Percentiles rank a stretch among this genome's conserved stretches.
phyloP scores from a whole-genome alignment of 2,329 filamentous ascomycete species.

The Penicillium nordicum region DNA sequence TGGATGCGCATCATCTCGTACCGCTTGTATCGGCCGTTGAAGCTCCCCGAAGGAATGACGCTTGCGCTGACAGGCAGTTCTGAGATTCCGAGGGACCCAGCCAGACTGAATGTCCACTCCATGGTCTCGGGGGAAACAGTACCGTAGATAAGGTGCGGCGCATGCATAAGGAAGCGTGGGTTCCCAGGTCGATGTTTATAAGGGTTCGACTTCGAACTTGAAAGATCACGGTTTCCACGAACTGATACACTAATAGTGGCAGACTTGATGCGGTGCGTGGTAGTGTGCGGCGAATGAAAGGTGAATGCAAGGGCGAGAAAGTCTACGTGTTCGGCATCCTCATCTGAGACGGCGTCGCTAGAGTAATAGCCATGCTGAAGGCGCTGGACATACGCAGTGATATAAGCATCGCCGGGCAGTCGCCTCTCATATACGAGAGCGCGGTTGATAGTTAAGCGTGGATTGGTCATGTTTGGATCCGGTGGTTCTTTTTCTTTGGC shows the following conservation, averaged over 20 bases:
- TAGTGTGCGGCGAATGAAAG: constrained; percentile 46
- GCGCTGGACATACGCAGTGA: constrained; percentile 50
- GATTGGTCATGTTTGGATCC: constrained; percentile 39
- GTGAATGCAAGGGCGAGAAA: constrained; percentile 51
- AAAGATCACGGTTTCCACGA: constrained; percentile 4
- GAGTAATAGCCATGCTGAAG: constrained; percentile 50
- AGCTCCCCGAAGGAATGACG: constrained; percentile 41
- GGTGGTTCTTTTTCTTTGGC: constrained; percentile 7
- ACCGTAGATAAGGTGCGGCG: constrained; percentile 50
- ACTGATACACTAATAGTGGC: constrained; percentile 44
- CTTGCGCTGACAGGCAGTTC: constrained; percentile 44
- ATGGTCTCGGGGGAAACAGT: constrained; percentile 48
- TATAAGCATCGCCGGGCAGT: constrained; percentile 48
- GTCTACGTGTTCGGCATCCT: constrained; percentile 43
- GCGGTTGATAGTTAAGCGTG: constrained; percentile 37
- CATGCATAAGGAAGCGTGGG: constrained; percentile 49
- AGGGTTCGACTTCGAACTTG: background rate
- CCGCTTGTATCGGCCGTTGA: constrained; percentile 43
- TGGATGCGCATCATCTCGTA: constrained; percentile 53
- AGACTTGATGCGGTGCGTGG: constrained; percentile 47
- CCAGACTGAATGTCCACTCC: constrained; percentile 49
- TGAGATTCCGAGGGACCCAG: constrained; percentile 47
- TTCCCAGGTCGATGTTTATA: constrained; percentile 21
- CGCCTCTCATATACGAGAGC: constrained; percentile 50
- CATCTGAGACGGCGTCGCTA: constrained; percentile 43